These are phyloP conservation scores for Xerocomus alliaceus DNA, from an alignment of 1,284 basidiomycete species.

Conservation along the genomic window DNA sequence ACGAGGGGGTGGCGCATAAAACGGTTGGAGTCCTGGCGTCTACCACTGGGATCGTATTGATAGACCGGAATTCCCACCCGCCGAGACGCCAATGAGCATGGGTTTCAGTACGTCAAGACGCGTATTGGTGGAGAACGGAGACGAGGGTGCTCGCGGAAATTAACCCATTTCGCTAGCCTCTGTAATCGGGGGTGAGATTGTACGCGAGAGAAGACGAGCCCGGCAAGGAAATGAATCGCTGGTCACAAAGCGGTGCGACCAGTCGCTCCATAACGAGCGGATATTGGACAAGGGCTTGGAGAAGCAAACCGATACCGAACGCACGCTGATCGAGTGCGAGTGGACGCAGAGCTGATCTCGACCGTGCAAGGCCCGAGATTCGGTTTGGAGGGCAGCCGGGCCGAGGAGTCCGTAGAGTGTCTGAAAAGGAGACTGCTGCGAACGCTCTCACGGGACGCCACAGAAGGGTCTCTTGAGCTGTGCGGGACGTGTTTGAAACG, in stretches of 20 bases:
- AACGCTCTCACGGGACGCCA: constrained; percentile 14
- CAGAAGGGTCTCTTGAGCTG: not conserved
- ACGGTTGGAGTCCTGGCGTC: constrained; percentile 3
- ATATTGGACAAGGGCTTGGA: constrained; percentile 10
- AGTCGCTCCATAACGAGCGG: constrained; percentile 5
- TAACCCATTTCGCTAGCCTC: constrained; percentile 19
- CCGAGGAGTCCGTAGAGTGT: constrained; percentile 1
- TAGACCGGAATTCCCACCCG: constrained; percentile 13
- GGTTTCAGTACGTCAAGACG: constrained; percentile 32
- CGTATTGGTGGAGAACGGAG: not conserved
- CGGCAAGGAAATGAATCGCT: not conserved
- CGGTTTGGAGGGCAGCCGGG: not conserved
- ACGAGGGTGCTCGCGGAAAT: constrained; percentile 29
- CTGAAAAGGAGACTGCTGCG: not conserved
- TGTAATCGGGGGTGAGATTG: constrained; percentile 22
- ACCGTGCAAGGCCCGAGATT: not conserved
- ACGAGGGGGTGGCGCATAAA: constrained; percentile 33
- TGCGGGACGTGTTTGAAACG: no score
- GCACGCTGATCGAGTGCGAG: not conserved
- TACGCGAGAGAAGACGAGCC: constrained; percentile 12
- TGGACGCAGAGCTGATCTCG: not conserved
- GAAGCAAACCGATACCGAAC: no score
- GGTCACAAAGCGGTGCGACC: not conserved
- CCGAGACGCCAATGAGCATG: not conserved
- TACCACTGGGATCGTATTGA: constrained; percentile 1